A percentile compares a stretch with the other conserved stretches of the same genome.
Evolutionary conservation across 768 basidiomycete genomes (phyloP).

Genomic region (Russula griseocarnosa): DNA sequence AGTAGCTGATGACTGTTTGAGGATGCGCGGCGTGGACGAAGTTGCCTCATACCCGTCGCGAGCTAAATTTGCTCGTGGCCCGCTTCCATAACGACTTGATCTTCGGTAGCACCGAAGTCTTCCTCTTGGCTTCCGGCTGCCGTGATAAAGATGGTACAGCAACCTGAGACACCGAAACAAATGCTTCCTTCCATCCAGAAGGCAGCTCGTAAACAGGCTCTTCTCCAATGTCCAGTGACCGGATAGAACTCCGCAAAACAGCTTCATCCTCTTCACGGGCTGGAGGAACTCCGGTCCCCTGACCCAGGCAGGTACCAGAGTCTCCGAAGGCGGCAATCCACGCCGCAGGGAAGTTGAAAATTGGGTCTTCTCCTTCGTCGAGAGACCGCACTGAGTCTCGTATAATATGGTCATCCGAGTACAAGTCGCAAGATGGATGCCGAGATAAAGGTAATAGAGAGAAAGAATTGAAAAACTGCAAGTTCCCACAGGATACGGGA

Average conservation of each 20-base stretch:
- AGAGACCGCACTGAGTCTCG: not conserved
- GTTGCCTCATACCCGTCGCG: slow-evolving; percentile 6
- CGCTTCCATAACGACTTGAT: slow-evolving; percentile 25
- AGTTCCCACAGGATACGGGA: not conserved
- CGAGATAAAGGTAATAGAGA: slow-evolving; percentile 1
- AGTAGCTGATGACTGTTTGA: not conserved
- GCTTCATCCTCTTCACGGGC: slow-evolving; percentile 17
- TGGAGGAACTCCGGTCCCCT: not conserved
- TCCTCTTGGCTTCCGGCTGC: not conserved
- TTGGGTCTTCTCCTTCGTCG: slow-evolving; percentile 4
- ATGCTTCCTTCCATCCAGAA: slow-evolving; percentile 15
- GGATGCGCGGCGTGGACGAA: not conserved
- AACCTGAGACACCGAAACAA: not conserved
- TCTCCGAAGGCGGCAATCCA: slow-evolving; percentile 1
- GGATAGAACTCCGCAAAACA: slow-evolving; percentile 14
- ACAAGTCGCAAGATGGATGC: not conserved
- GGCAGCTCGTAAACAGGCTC: slow-evolving; percentile 19
- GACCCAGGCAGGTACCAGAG: slow-evolving; percentile 7
- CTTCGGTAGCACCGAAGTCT: slow-evolving; percentile 14
- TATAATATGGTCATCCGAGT: not conserved
- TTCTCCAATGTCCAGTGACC: slow-evolving; percentile 21
- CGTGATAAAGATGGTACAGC: not conserved
- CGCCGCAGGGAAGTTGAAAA: not conserved
- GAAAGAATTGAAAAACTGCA: slow-evolving; percentile 4
- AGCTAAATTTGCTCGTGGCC: slow-evolving; percentile 12